These are phyloP conservation scores for Rhodotorula glutinis DNA, from an alignment of 1,284 basidiomycete genomes.

Conservation along the genomic window DNA sequence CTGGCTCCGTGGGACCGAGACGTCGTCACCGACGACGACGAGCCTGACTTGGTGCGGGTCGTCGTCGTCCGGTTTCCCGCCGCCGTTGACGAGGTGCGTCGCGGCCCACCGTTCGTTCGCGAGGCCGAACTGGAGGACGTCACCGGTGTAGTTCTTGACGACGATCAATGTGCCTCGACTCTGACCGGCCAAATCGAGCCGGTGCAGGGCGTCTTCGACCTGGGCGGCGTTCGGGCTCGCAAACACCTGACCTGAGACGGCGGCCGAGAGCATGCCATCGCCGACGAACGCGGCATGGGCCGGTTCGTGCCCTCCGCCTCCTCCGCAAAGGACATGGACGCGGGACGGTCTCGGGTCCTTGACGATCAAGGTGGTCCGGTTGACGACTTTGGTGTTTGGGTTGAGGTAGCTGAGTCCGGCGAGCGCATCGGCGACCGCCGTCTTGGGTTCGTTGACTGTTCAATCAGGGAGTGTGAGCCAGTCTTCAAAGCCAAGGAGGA, in stretches of 20 bases:
- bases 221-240: slow-evolving; percentile 54
- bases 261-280: slow-evolving; percentile 73
- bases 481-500: too few relatives aligned
- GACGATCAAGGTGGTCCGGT: slow-evolving; percentile 56
- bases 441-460: slow-evolving; percentile 60
- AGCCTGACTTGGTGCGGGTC: slow-evolving; percentile 58
- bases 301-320: slow-evolving; percentile 88
- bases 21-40: slow-evolving; percentile 82
- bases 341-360: slow-evolving; percentile 59
- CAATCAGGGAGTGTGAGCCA: background rate
- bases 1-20: slow-evolving; percentile 66
- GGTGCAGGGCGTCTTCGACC: slow-evolving; percentile 44
- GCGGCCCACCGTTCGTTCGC: slow-evolving; percentile 81
- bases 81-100: slow-evolving; percentile 56
- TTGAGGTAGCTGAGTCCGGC: slow-evolving; percentile 69
- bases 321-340: slow-evolving; percentile 81
- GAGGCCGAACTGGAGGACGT: slow-evolving; percentile 87
- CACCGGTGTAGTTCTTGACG: slow-evolving; percentile 59
- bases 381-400: slow-evolving; percentile 65
- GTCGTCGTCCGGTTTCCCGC: slow-evolving; percentile 50
- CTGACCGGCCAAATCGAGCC: slow-evolving; percentile 3
- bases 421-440: slow-evolving; percentile 72
- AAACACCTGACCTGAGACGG: slow-evolving; percentile 72
- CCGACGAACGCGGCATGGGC: slow-evolving; percentile 58
- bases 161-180: slow-evolving; percentile 62